Percentiles rank a stretch among this genome's conserved stretches.
phyloP scores from a whole-genome alignment of 495 filamentous ascomycete genomes.

The Neurospora sp. region DNA sequence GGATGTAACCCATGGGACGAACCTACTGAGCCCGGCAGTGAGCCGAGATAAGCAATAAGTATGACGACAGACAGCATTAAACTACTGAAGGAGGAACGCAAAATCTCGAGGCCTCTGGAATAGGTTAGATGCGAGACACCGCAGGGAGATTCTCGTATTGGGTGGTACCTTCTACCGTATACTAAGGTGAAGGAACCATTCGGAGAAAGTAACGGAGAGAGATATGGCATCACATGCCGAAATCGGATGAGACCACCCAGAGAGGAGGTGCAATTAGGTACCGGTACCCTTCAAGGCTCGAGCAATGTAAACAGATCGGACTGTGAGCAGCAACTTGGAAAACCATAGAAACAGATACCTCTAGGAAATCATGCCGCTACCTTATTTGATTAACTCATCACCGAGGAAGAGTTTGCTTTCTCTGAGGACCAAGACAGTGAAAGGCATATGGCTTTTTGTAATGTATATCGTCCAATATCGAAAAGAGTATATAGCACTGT shows the following conservation, averaged over 20 bases:
- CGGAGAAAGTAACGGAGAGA: neutral
- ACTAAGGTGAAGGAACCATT: neutral
- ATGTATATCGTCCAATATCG: neutral
- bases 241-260: neutral
- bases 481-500: neutral
- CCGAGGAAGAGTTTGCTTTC: neutral
- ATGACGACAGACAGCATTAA: neutral
- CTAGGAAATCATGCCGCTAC: neutral
- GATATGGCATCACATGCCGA: neutral
- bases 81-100: neutral
- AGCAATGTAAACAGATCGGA: too few relatives aligned
- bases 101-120: neutral
- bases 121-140: neutral
- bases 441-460: neutral
- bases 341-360: neutral
- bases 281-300: too few relatives aligned
- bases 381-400: neutral
- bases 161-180: neutral
- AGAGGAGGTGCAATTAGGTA: neutral
- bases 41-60: neutral
- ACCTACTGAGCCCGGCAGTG: neutral
- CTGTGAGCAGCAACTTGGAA: neutral
- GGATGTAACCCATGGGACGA: neutral
- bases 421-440: neutral
- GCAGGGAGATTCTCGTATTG: neutral